A percentile compares a stretch with the other conserved stretches of the same genome.
These are phyloP conservation scores for Zoysia matrella DNA, from an alignment of 202 grass and related monocot species.

Conservation along the genomic window DNA sequence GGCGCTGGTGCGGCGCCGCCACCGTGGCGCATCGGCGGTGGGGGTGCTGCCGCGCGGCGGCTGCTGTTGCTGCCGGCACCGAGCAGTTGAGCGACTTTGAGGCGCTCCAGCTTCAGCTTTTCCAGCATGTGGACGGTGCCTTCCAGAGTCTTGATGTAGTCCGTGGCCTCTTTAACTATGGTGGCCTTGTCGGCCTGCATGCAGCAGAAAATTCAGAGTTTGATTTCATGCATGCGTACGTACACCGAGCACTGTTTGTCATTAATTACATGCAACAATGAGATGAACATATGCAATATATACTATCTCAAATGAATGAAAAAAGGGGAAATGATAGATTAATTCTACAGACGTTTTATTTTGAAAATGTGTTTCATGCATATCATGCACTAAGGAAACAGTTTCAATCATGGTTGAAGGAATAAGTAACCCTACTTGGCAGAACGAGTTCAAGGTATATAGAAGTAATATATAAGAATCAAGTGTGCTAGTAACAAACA, in stretches of 20 bases:
- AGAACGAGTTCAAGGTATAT: not conserved
- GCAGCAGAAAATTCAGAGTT: not conserved
- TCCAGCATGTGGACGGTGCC: conserved; percentile 39
- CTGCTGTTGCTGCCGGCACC: too few relatives aligned
- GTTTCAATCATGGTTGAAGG: not conserved
- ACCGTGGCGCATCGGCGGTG: not conserved
- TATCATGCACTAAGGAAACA: not conserved
- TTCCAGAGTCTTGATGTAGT: conserved; percentile 64
- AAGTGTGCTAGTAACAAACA: not conserved
- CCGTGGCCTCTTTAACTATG: conserved; percentile 62
- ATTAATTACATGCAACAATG: not conserved
- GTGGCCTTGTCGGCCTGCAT: conserved; percentile 67
- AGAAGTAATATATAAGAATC: not conserved
- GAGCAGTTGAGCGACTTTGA: not conserved
- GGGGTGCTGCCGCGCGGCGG: not conserved
- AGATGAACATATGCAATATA: not conserved
- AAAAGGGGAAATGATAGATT: not conserved
- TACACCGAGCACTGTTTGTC: not conserved
- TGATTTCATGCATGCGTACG: not conserved
- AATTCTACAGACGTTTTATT: not conserved
- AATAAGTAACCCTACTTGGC: not conserved
- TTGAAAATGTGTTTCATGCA: not conserved
- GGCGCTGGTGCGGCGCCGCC: not conserved
- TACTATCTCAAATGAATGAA: not conserved
- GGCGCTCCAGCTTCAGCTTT: conserved; percentile 50